phyloP scores from a whole-genome alignment of 2,329 filamentous ascomycete species.

The Penicillium olsonii region DNA sequence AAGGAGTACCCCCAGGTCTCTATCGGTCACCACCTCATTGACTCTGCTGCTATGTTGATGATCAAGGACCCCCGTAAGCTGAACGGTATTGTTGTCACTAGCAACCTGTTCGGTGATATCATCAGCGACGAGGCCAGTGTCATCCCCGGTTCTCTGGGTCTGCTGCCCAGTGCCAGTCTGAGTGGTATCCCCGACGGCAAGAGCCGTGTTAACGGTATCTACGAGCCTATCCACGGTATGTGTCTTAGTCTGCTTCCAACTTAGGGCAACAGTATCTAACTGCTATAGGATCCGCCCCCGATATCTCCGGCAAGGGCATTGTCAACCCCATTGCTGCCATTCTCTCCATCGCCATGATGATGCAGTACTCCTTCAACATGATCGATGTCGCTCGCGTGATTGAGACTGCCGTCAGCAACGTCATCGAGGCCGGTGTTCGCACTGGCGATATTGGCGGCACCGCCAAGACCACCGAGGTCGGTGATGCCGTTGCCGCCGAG shows the following conservation, averaged over 20 bases:
- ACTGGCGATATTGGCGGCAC: constrained; percentile 85
- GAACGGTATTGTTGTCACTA: constrained; percentile 89
- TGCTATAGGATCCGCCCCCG: constrained; percentile 74
- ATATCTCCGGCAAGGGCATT: constrained; percentile 88
- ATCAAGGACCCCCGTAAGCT: constrained; percentile 86
- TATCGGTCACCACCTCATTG: constrained; percentile 87
- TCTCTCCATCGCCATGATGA: constrained; percentile 91
- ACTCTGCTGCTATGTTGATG: constrained; percentile 97
- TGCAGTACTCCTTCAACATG: constrained; percentile 85
- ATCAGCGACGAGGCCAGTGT: constrained; percentile 93
- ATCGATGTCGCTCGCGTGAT: constrained; percentile 64
- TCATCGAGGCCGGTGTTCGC: constrained; percentile 75
- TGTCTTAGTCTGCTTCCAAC: neutral
- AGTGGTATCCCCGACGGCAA: constrained; percentile 84
- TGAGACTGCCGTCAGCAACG: constrained; percentile 42
- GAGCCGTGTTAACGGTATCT: constrained; percentile 86
- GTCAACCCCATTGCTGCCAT: constrained; percentile 93
- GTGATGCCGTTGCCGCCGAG: constrained; percentile 77
- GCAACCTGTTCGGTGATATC: constrained; percentile 95
- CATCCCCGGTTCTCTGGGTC: constrained; percentile 85
- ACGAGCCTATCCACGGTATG: constrained; percentile 93
- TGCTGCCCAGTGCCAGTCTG: constrained; percentile 85
- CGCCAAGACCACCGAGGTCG: constrained; percentile 73
- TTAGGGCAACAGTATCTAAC: constrained; percentile 1
- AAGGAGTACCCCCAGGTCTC: constrained; percentile 86